Evolutionary conservation across 352 stramenopile species (phyloP).

Genomic region (Pythium plurisporium): DNA sequence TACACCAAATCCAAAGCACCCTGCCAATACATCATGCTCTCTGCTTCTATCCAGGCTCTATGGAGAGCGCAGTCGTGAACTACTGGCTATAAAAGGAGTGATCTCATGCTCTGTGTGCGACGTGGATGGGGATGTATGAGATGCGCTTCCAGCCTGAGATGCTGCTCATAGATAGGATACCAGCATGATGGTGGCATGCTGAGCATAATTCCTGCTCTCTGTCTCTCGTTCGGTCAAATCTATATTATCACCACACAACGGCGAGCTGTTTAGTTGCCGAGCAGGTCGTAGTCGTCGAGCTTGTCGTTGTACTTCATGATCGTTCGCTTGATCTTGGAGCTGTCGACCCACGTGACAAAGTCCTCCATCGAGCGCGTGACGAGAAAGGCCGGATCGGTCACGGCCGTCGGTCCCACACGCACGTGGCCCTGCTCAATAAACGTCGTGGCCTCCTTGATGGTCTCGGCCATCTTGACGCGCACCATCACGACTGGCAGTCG

Average conservation of each 20-base stretch:
- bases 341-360: slow-evolving; percentile 99
- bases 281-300: slow-evolving; percentile 99
- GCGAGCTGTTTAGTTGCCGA: slow-evolving; percentile 81
- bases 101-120: background rate
- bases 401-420: slow-evolving; percentile 86
- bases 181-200: too few species aligned
- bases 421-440: slow-evolving; percentile 99
- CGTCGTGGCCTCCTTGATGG: slow-evolving; percentile 95
- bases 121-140: background rate
- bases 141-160: too few species aligned
- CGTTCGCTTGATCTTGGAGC: slow-evolving; percentile 96
- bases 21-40: too few species aligned
- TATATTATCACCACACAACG: slow-evolving; percentile 2
- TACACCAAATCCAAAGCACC: background rate
- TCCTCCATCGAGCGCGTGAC: slow-evolving; percentile 98
- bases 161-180: too few species aligned
- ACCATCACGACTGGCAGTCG: slow-evolving; percentile 99
- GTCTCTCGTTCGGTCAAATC: background rate
- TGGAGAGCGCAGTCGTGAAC: too few species aligned
- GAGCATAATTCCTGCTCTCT: background rate
- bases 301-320: slow-evolving; percentile 99
- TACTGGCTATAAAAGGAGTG: background rate
- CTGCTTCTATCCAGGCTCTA: too few species aligned
- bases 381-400: slow-evolving; percentile 96
- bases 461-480: slow-evolving; percentile 98